Base-by-base conservation (phyloP, 441 rosid genomes). In the Gossypium lobatum region DNA sequence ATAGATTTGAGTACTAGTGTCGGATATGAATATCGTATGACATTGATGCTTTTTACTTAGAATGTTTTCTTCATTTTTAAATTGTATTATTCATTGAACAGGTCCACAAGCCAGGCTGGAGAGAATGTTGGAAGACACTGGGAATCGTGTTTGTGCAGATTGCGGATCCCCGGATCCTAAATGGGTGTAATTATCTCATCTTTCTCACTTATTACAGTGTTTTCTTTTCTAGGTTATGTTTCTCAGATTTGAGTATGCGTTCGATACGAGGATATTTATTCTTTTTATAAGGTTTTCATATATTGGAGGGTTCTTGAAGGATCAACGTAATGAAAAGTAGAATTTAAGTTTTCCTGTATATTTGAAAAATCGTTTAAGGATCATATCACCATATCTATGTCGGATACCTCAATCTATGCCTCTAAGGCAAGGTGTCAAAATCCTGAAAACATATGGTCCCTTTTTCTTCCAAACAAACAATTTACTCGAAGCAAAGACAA, bases 121-220 rank as follows among this genome's bases (percentile, higher is more conserved):
- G 83, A 82, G 79, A 66, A 78, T 90, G 66, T 68, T 90, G 71
- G 76, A 73, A 48, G 82, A 83, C 73, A 71, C 87, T 18, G 88
- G 97, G 52, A 95, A 95, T 74, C 83, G 64, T 26, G 54, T 39
- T 75, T 95, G 99, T 83, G 99, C 99, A 73, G 99, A 95, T 82
- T 95, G 99, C 83, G 99, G 94, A 70, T 82, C 95, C 52, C 90
- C 99, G 5, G 97, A 93, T 80, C 99, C 99, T 2, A 95, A 93
- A 87, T 95, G 98, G 99, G 98, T 88, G 99, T 93, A 89, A 89
- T 98, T 84, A 64, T 79, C 67, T 81, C 70, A 54, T 31, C 21
- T 64, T 64, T 60, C 61, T 16, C 13, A 71, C 16, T 23, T 3
- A 55, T 16, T 70, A 14, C 14, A 58, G n/a, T 42, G 20, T 42